A percentile compares a stretch with the other conserved stretches of the same genome.
Conservation (phyloP, 192 early-diverging fungal species). For the Coemansia sp. region DNA sequence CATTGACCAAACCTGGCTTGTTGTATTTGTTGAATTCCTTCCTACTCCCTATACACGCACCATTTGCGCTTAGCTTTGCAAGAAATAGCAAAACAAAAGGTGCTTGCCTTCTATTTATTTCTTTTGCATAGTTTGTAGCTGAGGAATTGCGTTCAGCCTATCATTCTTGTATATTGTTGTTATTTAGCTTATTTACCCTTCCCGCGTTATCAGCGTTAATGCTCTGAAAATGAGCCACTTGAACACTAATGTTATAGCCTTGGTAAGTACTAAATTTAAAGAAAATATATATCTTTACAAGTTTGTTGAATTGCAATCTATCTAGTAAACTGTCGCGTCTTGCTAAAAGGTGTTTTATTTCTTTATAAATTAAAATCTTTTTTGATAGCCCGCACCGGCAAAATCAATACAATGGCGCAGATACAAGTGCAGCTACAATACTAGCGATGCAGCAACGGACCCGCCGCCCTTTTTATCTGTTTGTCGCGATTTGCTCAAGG, state of each 20-base stretch:
- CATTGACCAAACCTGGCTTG: too few species aligned
- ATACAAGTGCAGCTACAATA: conserved; percentile 28
- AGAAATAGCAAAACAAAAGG: neutral
- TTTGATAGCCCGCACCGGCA: conserved; percentile 20
- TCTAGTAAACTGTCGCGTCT: neutral
- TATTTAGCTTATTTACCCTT: neutral
- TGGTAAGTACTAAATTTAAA: conserved; percentile 32
- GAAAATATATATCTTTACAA: neutral
- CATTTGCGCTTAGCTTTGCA: neutral
- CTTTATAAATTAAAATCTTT: neutral
- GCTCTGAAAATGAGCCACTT: conserved; percentile 39
- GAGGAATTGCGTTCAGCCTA: neutral
- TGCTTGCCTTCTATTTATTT: neutral
- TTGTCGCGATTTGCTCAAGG: conserved; percentile 40
- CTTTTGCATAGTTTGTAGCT: neutral
- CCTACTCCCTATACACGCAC: too few species aligned
- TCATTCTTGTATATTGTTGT: conserved; percentile 9
- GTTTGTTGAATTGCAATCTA: neutral
- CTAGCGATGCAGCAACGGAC: neutral
- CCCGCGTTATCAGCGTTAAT: conserved; percentile 4
- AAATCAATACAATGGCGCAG: conserved; percentile 44
- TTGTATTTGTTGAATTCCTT: too few species aligned
- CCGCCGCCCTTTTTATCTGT: conserved; percentile 22
- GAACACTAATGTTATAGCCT: conserved; percentile 49
- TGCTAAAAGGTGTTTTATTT: neutral